These are phyloP conservation scores for Bipolaris bicolor DNA, from an alignment of 2,329 filamentous ascomycete species.

Conservation along the genomic window DNA sequence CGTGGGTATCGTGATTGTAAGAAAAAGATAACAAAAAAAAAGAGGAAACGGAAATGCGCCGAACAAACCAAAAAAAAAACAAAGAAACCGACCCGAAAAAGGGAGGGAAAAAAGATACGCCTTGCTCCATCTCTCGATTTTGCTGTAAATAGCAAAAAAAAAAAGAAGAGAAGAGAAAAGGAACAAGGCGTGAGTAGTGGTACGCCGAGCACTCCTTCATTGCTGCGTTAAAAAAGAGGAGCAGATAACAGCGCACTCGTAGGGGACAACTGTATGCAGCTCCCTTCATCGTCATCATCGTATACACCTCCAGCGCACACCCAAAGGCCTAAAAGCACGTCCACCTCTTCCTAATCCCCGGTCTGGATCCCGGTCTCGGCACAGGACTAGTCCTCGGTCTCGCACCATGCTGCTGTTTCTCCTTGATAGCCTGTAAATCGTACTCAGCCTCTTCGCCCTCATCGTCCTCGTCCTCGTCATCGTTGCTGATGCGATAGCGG, in stretches of 20 bases:
- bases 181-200: too few species aligned
- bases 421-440: constrained; percentile 7
- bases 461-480: neutral
- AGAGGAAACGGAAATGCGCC: neutral
- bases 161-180: too few species aligned
- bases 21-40: too few species aligned
- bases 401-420: constrained; percentile 29
- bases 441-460: constrained; percentile 5
- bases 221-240: too few species aligned
- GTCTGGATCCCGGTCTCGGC: constrained; percentile 14
- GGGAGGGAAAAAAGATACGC: too few species aligned
- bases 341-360: constrained; percentile 28
- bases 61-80: neutral
- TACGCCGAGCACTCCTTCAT: too few species aligned
- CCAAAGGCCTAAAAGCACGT: constrained; percentile 32
- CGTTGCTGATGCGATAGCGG: constrained; percentile 44
- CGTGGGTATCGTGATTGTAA: constrained; percentile 37
- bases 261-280: too few species aligned
- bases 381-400: constrained; percentile 21
- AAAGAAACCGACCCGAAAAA: neutral
- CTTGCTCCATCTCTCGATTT: too few species aligned
- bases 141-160: too few species aligned
- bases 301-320: too few species aligned
- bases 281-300: neutral
- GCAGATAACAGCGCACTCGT: too few species aligned